Evolutionary conservation across 352 stramenopile genomes (phyloP), one percentile per base, ranked within the genome.

Genomic region (Pythium guiyangense): DNA sequence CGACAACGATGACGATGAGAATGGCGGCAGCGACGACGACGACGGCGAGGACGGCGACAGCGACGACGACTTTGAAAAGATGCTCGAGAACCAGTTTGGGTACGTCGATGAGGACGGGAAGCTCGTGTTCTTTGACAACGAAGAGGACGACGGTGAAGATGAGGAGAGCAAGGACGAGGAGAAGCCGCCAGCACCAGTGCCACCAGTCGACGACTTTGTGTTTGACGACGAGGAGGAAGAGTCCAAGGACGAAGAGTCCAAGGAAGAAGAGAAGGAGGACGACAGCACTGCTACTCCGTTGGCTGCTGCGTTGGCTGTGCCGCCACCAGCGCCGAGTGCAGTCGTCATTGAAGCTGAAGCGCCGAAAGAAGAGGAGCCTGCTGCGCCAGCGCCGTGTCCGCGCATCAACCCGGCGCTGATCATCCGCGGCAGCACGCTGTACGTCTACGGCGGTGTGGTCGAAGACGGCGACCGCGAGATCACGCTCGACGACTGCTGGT

Each of bases 401-500:
- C 84, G 87, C 5, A 96, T 96, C 59, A 96, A 96, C 50, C 87
- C 87, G 4, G 74, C 84, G 37, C 49, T 96, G 22, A 91, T 92
- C 64, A 88, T 98, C 49, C 77, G 78, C 29, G 84, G 86, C 26
- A 96, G 96, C 63, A 96, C 77, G 3, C 62, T 98, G 9, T 98
- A 96, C 56, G 81, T 98, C 17, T 97, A 97, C 66, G 95, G 95
- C 37, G 95, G 95, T 43, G 79, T 98, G 48, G 71, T 98, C 4
- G 95, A 98, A 44, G 84, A 94, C 44, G 93, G 93, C 25, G 92
- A 98, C 67, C 78, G 94, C 29, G 95, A 98, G 67, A 94, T 98
- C 51, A 98, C 95, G 27, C 68, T 98, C 20, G 95, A 98, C 66
- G 95, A 98, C 67, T 96, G 91, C 60, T 98, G 95, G 95, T 84